Percentiles rank a stretch among this genome's conserved stretches.
Evolutionary conservation across 2,329 filamentous ascomycete genomes (phyloP).

Genomic region (Ceratocystis alfenasii): DNA sequence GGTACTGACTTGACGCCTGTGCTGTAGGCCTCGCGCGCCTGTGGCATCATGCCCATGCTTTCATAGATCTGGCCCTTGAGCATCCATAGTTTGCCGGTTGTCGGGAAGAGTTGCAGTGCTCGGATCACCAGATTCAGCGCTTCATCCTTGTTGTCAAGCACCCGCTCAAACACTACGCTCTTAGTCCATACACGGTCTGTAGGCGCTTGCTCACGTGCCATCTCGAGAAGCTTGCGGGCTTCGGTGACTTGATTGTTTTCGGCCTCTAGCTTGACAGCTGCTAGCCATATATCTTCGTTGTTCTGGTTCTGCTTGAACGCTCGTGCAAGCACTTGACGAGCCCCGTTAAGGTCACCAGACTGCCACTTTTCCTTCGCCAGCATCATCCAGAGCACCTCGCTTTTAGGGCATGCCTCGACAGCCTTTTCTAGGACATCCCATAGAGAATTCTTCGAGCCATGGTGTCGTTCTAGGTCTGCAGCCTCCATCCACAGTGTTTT

Average conservation of each 20-base stretch:
- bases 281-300: conserved; percentile 96
- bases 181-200: conserved; percentile 98
- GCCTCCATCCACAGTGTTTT: conserved; percentile 82
- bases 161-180: conserved; percentile 83
- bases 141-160: conserved; percentile 63
- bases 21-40: conserved; percentile 80
- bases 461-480: conserved; percentile 79
- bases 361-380: conserved; percentile 92
- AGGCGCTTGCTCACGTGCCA: conserved; percentile 75
- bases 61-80: conserved; percentile 98
- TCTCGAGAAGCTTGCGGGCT: conserved; percentile 67
- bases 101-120: conserved; percentile 75
- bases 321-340: conserved; percentile 69
- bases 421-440: conserved; percentile 83
- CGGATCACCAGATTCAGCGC: conserved; percentile 81
- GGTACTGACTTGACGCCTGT: conserved; percentile 80
- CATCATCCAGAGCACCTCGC: conserved; percentile 89
- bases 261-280: conserved; percentile 90
- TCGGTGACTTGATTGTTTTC: conserved; percentile 74
- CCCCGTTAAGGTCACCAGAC: conserved; percentile 74
- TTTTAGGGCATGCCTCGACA: conserved; percentile 83
- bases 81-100: conserved; percentile 87
- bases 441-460: conserved; percentile 71
- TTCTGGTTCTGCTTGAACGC: conserved; percentile 93
- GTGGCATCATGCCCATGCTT: conserved; percentile 60